Evolutionary conservation across 2,329 filamentous ascomycete species (phyloP), one percentile per base, ranked within the genome.

Genomic region (Exserohilum rostratum): DNA sequence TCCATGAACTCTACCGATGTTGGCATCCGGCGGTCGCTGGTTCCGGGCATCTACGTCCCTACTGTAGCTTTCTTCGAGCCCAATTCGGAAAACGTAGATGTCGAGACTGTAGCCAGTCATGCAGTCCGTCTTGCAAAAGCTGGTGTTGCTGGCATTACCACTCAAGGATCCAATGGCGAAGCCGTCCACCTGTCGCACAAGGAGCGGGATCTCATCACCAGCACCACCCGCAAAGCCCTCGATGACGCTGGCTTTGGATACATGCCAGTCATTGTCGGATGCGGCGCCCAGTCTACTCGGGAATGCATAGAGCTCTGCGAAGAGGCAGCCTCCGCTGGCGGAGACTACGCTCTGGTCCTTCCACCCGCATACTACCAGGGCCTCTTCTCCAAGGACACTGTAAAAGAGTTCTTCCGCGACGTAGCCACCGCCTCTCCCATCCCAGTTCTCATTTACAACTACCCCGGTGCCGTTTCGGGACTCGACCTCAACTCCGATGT

Each of bases 151-250:
- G 89, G 90, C 17, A 81, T 93, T 42, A 88, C 89, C 44, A 90
- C 88, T 10, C 90, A 92, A 72, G 90, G 90, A 42, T 91, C 88
- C 69, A 93, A 93, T 69, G 90, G 90, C 66, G 90, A 95, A 78
- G 90, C 90, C 6, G 89, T 92, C 11, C 90, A 92, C 69, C 82
- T 93, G 30, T 86, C 87, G 38, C 87, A 87, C 65, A 79, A 83
- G 20, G 90, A 93, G 77, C 85, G 90, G 55, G 82, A 83, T 43
- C 77, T 85, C 46, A 85, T 93, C 65, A 92, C 88, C 6, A 78
- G 79, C 46, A 85, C 87, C 30, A 92, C 89, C 1, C 86, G 90
- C 35, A 81, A 83, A 57, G 88, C 89, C 12, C 80, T 93, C 39
- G 84, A 90, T 69, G 80, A 82, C 10, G 83, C 85, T 29, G 88